Evolutionary conservation across 148 eudicot genomes (phyloP), one percentile per base, ranked within the genome.

Genomic region (Vaccinium darrowii): DNA sequence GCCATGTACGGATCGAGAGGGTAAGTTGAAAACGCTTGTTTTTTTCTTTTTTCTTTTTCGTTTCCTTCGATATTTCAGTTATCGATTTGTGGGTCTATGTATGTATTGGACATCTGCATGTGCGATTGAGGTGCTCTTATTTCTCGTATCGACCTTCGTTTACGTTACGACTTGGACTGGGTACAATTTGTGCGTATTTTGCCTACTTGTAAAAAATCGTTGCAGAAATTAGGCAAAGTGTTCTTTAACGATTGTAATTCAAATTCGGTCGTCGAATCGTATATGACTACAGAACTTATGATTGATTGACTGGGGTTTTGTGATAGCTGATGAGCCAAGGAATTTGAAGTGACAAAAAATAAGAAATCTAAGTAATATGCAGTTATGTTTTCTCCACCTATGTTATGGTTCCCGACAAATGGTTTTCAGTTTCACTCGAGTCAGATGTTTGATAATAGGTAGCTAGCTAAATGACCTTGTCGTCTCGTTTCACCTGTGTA

Each of bases 1-100:
- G 84, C 67, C 81, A 84, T 87, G 88, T 87, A 83, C 82, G 88
- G 88, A 33, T 69, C 82, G 84, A 87, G 88, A 62, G 88, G 88
- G 88, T 87, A 86, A 77, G 85, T 78, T 54, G 19, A 49, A 5
- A 6, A n/a, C 39, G 18, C 75, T 82, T 57, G 5, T 7, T 69
- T 10, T n/a, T 25, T 39, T 14, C 3, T 1, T 30, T 30, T 30
- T 30, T 30, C 1, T 30, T 30, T 79, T 23, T 57, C 47, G 11
- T 36, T 56, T 43, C 62, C n/a, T 36, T 23, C 33, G 27, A 5
- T 13, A 4, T 43, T 21, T 50, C 43, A n/a, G 25, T 51, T 13
- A 8, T 73, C 50, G 14, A 10, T 1, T 56, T 54, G 51, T 72
- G 23, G 56, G 11, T 53, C 11, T 73, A 6, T 83, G 7, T 10